Base-by-base conservation (phyloP, 75 land plant species). In the Pinus albicaulis region DNA sequence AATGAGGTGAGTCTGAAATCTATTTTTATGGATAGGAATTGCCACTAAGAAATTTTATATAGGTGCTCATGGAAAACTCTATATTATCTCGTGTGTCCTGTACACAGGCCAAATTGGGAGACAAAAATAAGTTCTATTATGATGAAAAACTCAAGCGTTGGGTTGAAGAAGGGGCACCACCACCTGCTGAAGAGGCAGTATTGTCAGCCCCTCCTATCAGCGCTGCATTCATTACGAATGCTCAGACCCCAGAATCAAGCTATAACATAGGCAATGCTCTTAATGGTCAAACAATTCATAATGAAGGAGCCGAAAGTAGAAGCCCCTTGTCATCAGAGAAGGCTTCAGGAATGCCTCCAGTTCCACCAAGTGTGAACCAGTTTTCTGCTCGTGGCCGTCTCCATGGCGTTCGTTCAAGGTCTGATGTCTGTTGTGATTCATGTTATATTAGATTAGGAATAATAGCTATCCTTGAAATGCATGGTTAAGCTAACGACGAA, bases 81-180 rank as follows among this genome's bases (percentile, higher is more conserved):
- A 59, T 56, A 61, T 74, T n/a, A 57, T 4, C 15, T 61, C 55
- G 15, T 41, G 19, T 53, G 15, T 78, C 31, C 4, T 73, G 38
- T 73, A 63, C 44, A 57, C 81, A 97, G 99, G 99, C 99, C 34
- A 97, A 97, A 81, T 74, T 97, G 79, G 99, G 99, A 48, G 98
- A 97, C 31, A 61, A 59, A n/a, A 97, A 97, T 77, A 97, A 89
- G 72, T 97, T 97, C 61, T 90, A 90, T 79, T 97, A 94, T 81
- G 99, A 97, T 78, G 98, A 92, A 69, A 94, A 97, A 74, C 90
- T 97, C 8, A 95, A 92, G 81, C 91, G 92, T 80, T 97, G 99
- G 99, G 98, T 97, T 10, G 99, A 97, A 80, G 93, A 92, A 83
- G 99, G 99, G 34, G 90, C 88, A 56, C 90, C 83, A 28, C 86